Conservation (phyloP, 257 asterid genomes). For the Solanum piurae region DNA sequence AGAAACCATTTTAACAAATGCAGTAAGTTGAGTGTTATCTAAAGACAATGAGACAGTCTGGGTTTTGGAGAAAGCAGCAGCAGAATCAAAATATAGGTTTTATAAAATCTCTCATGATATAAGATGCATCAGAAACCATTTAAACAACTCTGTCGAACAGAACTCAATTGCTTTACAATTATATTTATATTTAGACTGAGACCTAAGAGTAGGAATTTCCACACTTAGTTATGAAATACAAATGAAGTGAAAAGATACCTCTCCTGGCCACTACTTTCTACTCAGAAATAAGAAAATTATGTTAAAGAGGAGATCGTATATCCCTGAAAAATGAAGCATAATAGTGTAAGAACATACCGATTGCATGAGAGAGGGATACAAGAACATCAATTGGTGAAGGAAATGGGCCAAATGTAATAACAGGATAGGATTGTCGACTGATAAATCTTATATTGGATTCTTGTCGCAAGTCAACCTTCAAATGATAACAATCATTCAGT, state of each 20-base stretch:
- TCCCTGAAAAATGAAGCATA: not conserved
- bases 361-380: slow-evolving; percentile 58
- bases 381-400: slow-evolving; percentile 85
- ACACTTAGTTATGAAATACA: not conserved
- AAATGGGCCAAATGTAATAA: slow-evolving; percentile 88
- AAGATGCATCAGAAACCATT: not conserved
- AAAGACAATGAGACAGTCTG: not conserved
- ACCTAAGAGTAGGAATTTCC: not conserved
- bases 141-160: not conserved
- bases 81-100: not conserved
- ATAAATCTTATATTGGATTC: slow-evolving; percentile 52
- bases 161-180: not conserved
- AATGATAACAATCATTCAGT: slow-evolving; percentile 4
- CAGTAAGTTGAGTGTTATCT: not conserved
- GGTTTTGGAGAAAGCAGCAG: not conserved
- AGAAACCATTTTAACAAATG: not conserved
- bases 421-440: slow-evolving; percentile 54
- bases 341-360: slow-evolving; percentile 40
- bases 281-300: not conserved
- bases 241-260: not conserved
- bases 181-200: not conserved
- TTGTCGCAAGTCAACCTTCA: slow-evolving; percentile 70
- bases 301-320: not conserved
- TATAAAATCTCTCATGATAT: not conserved
- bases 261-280: not conserved